Evolutionary conservation across 768 basidiomycete species (phyloP).

Genomic region (Dacryopinax spathularia): DNA sequence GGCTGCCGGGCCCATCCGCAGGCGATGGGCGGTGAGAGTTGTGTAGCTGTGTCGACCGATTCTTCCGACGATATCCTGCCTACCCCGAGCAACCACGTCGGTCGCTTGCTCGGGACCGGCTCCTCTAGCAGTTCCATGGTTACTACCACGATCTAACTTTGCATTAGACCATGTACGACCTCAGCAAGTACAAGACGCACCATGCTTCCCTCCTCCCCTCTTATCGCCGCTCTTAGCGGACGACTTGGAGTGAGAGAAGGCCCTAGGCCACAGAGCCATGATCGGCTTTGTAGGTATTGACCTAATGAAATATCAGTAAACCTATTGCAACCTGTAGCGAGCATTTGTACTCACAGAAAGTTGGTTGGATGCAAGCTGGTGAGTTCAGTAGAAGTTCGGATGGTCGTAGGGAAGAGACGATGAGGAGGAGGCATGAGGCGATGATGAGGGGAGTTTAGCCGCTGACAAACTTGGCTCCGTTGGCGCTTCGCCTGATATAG

Average conservation of each 20-base stretch:
- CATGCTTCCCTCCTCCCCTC: too few relatives aligned
- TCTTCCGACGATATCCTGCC: neutral
- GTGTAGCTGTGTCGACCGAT: too few relatives aligned
- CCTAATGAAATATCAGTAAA: neutral
- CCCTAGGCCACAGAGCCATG: neutral
- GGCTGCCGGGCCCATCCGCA: neutral
- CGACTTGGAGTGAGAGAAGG: too few relatives aligned
- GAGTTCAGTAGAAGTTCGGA: neutral
- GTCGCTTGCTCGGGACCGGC: neutral
- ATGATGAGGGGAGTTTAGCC: neutral
- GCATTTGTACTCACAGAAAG: neutral
- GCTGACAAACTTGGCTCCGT: neutral
- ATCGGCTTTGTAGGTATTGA: neutral
- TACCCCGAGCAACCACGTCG: neutral
- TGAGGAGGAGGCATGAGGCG: neutral
- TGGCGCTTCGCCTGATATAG: neutral
- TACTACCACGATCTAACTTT: too few relatives aligned
- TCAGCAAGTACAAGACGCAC: too few relatives aligned
- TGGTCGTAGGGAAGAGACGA: neutral
- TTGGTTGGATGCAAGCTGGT: neutral
- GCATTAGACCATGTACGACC: too few relatives aligned
- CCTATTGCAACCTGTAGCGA: neutral
- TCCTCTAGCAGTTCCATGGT: too few relatives aligned
- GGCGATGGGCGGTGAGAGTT: neutral
- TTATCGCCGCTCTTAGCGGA: neutral